Evolutionary conservation across 345 rosid species (phyloP), one percentile per base, ranked within the genome.

Genomic region (Iberis pinnata): DNA sequence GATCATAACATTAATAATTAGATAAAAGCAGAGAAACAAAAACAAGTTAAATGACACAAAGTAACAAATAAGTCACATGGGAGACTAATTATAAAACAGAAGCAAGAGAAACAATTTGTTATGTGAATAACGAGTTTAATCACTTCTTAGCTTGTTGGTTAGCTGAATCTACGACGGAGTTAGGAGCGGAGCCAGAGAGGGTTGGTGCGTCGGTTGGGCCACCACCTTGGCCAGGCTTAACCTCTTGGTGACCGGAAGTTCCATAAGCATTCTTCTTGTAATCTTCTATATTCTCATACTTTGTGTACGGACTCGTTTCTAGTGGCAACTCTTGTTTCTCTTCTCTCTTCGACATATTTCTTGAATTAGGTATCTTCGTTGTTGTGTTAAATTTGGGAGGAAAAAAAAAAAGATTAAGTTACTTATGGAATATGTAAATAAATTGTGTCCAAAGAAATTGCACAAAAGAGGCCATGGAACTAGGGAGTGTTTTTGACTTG

Each of bases 201-300:
- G 87, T 76, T 15, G 84, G 81, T 25, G 78, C 82, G 11, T 70
- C 82, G n/a, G 80, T 79, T 53, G 65, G 38, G 5, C 82, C 77
- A 0, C 75, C 75, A 4, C 71, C 69, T 31, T 67, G 83, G 49
- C 70, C 57, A 37, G 57, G 70, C 50, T 73, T 65, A 46, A 78
- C 78, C 19, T 62, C 43, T 13, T 57, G 73, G 60, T 79, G 85
- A 19, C 79, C 85, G 4, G 72, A 43, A n/a, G 78, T 73, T 37
- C 83, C 88, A 36, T 73, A 73, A 9, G 65, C 79, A 0, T 70
- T 53, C 17, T 48, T 33, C 65, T 75, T 77, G 72, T 75, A 73
- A 49, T 68, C 83, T 58, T 82, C 83, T 43, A 79, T 12, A 39
- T 75, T 56, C 1, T 54, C 54, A 12, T 65, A 75, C 60, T 73